These are phyloP conservation scores for Globisporangium cystogenes DNA, from an alignment of 352 stramenopile species.

Conservation along the genomic window DNA sequence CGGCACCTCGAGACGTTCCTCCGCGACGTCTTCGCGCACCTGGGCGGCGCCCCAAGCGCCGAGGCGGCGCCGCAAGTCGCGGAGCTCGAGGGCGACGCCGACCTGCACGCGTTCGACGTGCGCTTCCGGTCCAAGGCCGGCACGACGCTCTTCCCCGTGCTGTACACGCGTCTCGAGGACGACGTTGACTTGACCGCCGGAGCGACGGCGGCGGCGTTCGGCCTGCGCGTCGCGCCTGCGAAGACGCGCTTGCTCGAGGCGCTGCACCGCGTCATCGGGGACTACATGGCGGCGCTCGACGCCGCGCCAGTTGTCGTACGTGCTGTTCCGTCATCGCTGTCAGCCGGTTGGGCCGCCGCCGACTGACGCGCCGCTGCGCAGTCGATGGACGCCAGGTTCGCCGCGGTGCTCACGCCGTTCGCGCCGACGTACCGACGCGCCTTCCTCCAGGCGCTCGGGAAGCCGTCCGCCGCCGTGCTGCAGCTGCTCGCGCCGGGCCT, in stretches of 20 bases:
- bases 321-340: too few relatives aligned
- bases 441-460: slow-evolving; percentile 21
- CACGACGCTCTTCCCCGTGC: slow-evolving; percentile 2
- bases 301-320: slow-evolving; percentile 29
- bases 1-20: slow-evolving; percentile 29
- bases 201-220: slow-evolving; percentile 5
- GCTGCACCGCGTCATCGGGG: slow-evolving; percentile 31
- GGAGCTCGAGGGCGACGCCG: not conserved
- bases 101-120: not conserved
- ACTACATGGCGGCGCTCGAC: slow-evolving; percentile 44
- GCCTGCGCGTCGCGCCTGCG: slow-evolving; percentile 11
- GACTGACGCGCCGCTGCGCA: too few relatives aligned
- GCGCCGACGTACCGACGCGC: slow-evolving; percentile 16
- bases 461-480: slow-evolving; percentile 23
- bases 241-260: slow-evolving; percentile 33
- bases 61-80: not conserved
- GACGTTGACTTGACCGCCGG: slow-evolving; percentile 13
- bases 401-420: slow-evolving; percentile 32
- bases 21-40: slow-evolving; percentile 19
- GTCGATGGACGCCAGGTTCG: slow-evolving; percentile 24
- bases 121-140: not conserved
- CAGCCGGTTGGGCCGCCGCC: too few relatives aligned
- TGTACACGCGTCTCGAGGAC: slow-evolving; percentile 21
- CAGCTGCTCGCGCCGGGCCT: slow-evolving; percentile 16
- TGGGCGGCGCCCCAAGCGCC: slow-evolving; percentile 21